Base-by-base conservation (phyloP, 75 land plant genomes). In the Selaginella tamariscina region DNA sequence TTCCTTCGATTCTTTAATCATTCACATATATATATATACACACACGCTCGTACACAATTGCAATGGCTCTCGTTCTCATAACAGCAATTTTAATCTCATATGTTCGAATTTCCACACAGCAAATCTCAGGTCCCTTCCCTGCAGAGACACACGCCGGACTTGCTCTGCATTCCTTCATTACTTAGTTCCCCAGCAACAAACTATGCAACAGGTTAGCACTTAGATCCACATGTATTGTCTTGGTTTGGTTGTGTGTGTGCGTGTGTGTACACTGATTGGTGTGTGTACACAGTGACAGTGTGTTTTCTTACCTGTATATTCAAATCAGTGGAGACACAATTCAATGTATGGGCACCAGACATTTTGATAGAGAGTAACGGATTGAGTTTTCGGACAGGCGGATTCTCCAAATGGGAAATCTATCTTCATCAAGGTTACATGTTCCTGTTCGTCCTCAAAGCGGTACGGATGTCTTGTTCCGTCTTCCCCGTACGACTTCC, bases 151-250 rank as follows among this genome's bases (percentile, higher is more conserved):
- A 5, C 23, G 56, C 8, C 74, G 89, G 0, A 62, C 82, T 49
- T 86, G 89, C 79, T 75, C 82, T 31, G 79, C 89, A 28, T 86
- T 81, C 57, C 8, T 86, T 32, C 79, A 86, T 15, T 84, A 79
- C 75, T 72, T 33, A 31, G 65, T 79, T 21, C 22, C 30, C 49
- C 33, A 29, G 9, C 32, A 70, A 65, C 80, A 74, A 32, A 67
- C 81, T 30, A 74, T 80, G 1, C 54, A 74, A 1, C 31, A 78
- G n/a, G n/a, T n/a, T n/a, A n/a, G n/a, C n/a, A n/a, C n/a, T n/a
- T n/a, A n/a, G n/a, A n/a, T n/a, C n/a, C n/a, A n/a, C n/a, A n/a
- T n/a, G n/a, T n/a, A n/a, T n/a, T n/a, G n/a, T n/a, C n/a, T n/a
- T n/a, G n/a, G n/a, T n/a, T n/a, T n/a, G n/a, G n/a, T n/a, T n/a